A percentile compares a stretch with the other conserved stretches of the same genome.
phyloP scores from a whole-genome alignment of 306 rosid genomes.

The Rosa multiflora region DNA sequence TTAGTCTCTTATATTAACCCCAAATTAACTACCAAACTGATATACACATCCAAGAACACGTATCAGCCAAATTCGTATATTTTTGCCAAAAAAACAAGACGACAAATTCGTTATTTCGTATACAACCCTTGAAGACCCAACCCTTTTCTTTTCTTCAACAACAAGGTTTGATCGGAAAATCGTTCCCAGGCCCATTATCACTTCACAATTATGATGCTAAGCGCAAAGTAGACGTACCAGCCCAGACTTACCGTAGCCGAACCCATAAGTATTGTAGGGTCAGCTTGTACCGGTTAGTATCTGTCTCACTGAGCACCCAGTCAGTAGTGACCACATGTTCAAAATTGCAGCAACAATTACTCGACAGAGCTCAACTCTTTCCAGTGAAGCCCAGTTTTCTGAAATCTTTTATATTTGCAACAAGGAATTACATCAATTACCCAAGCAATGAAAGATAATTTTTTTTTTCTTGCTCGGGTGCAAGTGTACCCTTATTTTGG shows the following conservation, averaged over 20 bases:
- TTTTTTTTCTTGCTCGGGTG: background rate
- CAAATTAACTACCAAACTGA: background rate
- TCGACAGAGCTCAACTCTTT: background rate
- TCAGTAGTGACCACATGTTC: background rate
- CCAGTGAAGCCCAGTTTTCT: background rate
- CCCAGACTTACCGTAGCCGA: background rate
- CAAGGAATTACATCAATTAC: background rate
- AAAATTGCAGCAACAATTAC: background rate
- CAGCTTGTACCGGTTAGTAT: background rate
- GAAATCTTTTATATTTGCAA: background rate
- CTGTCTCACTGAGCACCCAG: background rate
- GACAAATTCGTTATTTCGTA: too few species aligned
- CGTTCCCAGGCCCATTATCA: background rate
- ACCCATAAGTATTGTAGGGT: background rate
- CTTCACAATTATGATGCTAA: background rate
- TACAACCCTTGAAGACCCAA: too few species aligned
- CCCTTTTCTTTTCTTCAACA: too few species aligned
- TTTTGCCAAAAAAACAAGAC: too few species aligned
- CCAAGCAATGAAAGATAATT: background rate
- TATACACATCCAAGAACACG: background rate
- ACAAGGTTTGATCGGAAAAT: too few species aligned
- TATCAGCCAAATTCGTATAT: background rate
- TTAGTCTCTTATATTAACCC: background rate
- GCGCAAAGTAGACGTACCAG: background rate
- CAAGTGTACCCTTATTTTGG: background rate